Evolutionary conservation across 768 basidiomycete genomes (phyloP), one percentile per base, ranked within the genome.

Genomic region (Leccinum barrowsii): DNA sequence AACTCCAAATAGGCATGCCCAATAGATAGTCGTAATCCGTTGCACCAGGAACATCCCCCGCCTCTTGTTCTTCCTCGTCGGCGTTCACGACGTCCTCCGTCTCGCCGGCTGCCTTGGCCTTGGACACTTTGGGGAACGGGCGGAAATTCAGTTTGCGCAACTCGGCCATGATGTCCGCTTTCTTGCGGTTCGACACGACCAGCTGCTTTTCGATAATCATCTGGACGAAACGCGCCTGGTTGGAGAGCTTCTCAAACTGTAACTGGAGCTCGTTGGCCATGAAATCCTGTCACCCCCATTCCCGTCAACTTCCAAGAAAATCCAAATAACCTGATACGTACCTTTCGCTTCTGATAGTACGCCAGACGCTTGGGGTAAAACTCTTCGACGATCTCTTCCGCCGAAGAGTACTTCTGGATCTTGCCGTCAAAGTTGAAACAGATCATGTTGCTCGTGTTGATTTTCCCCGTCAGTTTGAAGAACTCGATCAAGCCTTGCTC

Each of bases 341-440:
- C 95, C 85, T 99, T 99, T 71, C 97, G 89, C 66, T 93, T 92
- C 76, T 95, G 94, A 71, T 99, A 99, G 74, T 84, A 94, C 26
- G 90, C 86, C 62, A 99, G 75, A 15, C 97, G 85, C 56, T 86
- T 76, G 26, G 92, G 90, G 70, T 92, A 99, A 70, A 97, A 99
- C 40, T 97, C 95, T 62, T 92, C 86, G 48, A 98, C 73, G 54
- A 99, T 92, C 63, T 94, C 89, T 69, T 98, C 97, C 0, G 97
- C 85, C 1, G 86, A 82, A 17, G 83, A 77, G 72, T 98, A 98
- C 75, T 87, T 95, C 77, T 87, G 93, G 76, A 99, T 96, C 78
- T 96, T 97, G 65, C 92, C 89, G 17, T 95, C 90, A 59, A 91
- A 83, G 74, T 99, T 96, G 73, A 99, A 99, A 75, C 93, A 94